Evolutionary conservation across 495 filamentous ascomycete species (phyloP).

Genomic region (Penicillium paxilli): DNA sequence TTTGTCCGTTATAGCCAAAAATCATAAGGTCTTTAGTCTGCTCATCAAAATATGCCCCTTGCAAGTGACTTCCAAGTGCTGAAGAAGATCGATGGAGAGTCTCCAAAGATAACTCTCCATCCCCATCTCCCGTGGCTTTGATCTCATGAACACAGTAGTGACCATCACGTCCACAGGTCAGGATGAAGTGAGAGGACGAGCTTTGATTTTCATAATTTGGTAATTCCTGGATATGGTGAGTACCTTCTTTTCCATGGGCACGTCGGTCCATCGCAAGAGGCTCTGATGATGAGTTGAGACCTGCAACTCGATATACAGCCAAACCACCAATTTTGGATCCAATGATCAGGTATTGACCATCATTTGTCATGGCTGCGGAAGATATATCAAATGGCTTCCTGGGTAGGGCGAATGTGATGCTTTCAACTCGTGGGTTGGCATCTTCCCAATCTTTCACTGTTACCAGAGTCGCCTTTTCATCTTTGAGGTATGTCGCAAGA

Average conservation of each 20-base stretch:
- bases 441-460: constrained; percentile 17
- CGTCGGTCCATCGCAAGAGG: constrained; percentile 24
- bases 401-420: constrained; percentile 29
- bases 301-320: constrained; percentile 47
- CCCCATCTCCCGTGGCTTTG: not conserved
- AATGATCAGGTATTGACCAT: constrained; percentile 54
- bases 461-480: constrained; percentile 33
- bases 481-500: constrained; percentile 29
- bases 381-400: constrained; percentile 33
- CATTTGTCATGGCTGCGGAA: constrained; percentile 36
- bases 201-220: constrained; percentile 9
- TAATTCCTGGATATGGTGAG: constrained; percentile 61
- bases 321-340: constrained; percentile 68
- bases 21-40: constrained; percentile 56
- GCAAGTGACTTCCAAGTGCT: constrained; percentile 66
- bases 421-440: constrained; percentile 18
- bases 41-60: constrained; percentile 60
- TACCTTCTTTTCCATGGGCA: constrained; percentile 62
- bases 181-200: constrained; percentile 27
- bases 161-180: constrained; percentile 76
- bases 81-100: constrained; percentile 56
- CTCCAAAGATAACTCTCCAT: constrained; percentile 24
- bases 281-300: constrained; percentile 14
- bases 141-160: constrained; percentile 59
- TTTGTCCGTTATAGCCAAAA: constrained; percentile 76